A percentile compares a stretch with the other conserved stretches of the same genome.
Evolutionary conservation across 2,329 filamentous ascomycete genomes (phyloP).

Genomic region (Pyricularia grisea): DNA sequence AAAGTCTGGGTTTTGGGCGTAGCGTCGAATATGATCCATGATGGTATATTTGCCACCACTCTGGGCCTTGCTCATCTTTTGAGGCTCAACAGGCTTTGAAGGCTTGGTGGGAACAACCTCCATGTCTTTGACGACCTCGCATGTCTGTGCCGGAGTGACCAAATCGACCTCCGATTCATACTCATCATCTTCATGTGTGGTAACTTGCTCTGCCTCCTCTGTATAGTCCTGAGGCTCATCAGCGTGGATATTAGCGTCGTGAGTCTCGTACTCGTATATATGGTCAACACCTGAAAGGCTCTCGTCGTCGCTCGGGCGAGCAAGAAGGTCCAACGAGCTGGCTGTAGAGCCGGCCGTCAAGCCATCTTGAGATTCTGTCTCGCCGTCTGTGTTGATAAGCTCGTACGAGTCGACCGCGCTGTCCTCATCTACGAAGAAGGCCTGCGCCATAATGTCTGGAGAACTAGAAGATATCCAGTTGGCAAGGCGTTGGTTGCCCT

Average conservation of each 20-base stretch:
- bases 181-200: background rate
- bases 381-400: conserved; percentile 43
- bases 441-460: conserved; percentile 42
- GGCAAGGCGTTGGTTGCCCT: conserved; percentile 45
- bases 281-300: conserved; percentile 21
- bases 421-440: conserved; percentile 53
- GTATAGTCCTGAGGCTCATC: background rate
- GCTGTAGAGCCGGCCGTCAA: conserved; percentile 31
- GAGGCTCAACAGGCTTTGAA: background rate
- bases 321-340: conserved; percentile 15
- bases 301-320: conserved; percentile 17
- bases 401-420: conserved; percentile 55
- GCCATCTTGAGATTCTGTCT: conserved; percentile 36
- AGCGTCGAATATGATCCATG: background rate
- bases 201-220: background rate
- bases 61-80: background rate
- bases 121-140: background rate
- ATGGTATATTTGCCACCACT: background rate
- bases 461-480: conserved; percentile 51
- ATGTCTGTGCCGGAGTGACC: background rate
- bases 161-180: background rate
- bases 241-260: background rate
- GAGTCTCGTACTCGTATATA: conserved; percentile 34
- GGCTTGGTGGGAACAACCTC: background rate
- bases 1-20: background rate